Percentiles rank a stretch among this genome's conserved stretches.
Conservation (phyloP, 768 basidiomycete species). For the Suillus subalutaceus region DNA sequence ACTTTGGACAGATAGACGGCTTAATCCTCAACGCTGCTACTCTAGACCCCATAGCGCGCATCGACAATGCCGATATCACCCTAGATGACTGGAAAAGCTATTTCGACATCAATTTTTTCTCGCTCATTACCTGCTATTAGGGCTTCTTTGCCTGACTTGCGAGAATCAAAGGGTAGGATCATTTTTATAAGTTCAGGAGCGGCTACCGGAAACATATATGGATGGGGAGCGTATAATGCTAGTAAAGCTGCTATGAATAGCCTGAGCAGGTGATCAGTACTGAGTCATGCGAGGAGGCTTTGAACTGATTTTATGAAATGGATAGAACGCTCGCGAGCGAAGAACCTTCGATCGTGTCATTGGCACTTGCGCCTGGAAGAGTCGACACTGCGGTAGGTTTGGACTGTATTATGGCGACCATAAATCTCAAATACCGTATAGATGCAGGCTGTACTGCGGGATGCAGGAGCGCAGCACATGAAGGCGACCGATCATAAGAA, state of each 20-base stretch:
- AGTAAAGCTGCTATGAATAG: slow-evolving; percentile 91
- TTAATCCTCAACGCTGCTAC: slow-evolving; percentile 86
- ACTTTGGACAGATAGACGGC: slow-evolving; percentile 69
- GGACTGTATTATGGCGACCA: slow-evolving; percentile 3
- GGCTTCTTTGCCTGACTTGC: slow-evolving; percentile 68
- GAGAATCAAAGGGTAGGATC: slow-evolving; percentile 67
- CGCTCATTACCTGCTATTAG: slow-evolving; percentile 73
- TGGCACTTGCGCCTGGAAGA: slow-evolving; percentile 86
- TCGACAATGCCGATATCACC: slow-evolving; percentile 50
- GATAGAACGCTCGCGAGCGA: slow-evolving; percentile 84
- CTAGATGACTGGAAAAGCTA: slow-evolving; percentile 66
- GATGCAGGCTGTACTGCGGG: slow-evolving; percentile 72
- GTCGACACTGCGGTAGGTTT: slow-evolving; percentile 75
- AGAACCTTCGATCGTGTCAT: slow-evolving; percentile 71
- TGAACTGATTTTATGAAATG: slow-evolving; percentile 13
- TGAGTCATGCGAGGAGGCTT: background rate
- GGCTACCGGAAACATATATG: slow-evolving; percentile 62
- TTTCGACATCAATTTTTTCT: slow-evolving; percentile 91
- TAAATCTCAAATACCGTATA: slow-evolving; percentile 30
- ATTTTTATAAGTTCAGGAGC: slow-evolving; percentile 89
- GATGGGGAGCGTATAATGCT: slow-evolving; percentile 85
- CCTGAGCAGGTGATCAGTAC: slow-evolving; percentile 59
- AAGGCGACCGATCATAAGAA: slow-evolving; percentile 50
- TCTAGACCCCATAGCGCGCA: slow-evolving; percentile 67
- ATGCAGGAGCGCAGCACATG: slow-evolving; percentile 57